Conservation (phyloP, 148 eudicot species). For the Persicaria maculosa region DNA sequence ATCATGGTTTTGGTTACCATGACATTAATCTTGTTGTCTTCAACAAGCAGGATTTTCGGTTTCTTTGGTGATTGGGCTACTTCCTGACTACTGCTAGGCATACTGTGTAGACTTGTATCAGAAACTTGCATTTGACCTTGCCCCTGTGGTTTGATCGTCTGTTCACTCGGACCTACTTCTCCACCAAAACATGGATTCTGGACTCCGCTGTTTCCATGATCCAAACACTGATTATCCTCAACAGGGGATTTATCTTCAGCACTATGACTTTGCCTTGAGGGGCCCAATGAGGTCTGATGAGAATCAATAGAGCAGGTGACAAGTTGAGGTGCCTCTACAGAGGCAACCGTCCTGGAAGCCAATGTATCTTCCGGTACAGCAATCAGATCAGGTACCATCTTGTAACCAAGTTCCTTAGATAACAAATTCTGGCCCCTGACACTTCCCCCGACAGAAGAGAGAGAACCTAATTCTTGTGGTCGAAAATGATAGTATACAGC, state of each 20-base stretch:
- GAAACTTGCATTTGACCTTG: slow-evolving; percentile 19
- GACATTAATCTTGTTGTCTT: slow-evolving; percentile 82
- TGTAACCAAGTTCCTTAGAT: slow-evolving; percentile 22
- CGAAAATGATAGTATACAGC: slow-evolving; percentile 57
- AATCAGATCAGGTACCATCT: slow-evolving; percentile 25
- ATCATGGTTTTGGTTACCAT: slow-evolving; percentile 85
- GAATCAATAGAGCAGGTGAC: slow-evolving; percentile 31
- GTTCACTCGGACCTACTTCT: slow-evolving; percentile 16
- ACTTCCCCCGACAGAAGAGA: slow-evolving; percentile 35
- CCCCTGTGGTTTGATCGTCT: slow-evolving; percentile 19
- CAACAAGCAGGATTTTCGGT: slow-evolving; percentile 84
- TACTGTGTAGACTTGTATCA: slow-evolving; percentile 36
- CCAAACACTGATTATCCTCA: slow-evolving; percentile 17
- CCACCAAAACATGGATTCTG: slow-evolving; percentile 16
- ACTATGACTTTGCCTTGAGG: slow-evolving; percentile 18
- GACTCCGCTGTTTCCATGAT: slow-evolving; percentile 19
- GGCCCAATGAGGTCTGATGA: slow-evolving; percentile 30
- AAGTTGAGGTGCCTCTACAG: slow-evolving; percentile 30
- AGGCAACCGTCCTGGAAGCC: slow-evolving; percentile 17
- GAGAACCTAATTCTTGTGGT: slow-evolving; percentile 54
- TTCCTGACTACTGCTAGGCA: slow-evolving; percentile 38
- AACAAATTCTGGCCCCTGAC: slow-evolving; percentile 32
- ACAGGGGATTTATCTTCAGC: slow-evolving; percentile 11
- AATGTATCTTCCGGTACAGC: slow-evolving; percentile 25
- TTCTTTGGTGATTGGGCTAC: slow-evolving; percentile 20